phyloP scores from a whole-genome alignment of 495 filamentous ascomycete species.

The Diplogelasinospora grovesii region DNA sequence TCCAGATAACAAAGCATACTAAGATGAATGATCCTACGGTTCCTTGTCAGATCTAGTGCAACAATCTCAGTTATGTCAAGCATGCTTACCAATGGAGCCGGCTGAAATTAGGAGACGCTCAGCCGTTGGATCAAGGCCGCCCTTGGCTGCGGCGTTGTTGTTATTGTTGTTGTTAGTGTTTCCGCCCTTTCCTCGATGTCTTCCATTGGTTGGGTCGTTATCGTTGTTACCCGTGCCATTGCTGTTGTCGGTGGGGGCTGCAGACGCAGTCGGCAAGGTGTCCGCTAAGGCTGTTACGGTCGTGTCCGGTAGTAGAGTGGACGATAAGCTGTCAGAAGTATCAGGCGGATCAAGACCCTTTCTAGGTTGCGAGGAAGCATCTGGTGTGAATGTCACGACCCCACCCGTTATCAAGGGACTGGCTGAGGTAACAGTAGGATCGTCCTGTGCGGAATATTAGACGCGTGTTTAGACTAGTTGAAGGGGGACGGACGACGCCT shows the following conservation, averaged over 20 bases:
- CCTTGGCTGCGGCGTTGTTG: constrained; percentile 5
- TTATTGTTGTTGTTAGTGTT: constrained; percentile 10
- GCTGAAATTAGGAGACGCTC: constrained; percentile 41
- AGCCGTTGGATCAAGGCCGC: constrained; percentile 24
- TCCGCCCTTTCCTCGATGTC: constrained; percentile 10
- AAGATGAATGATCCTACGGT: constrained; percentile 33
- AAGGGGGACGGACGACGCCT: background rate
- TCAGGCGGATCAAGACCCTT: background rate
- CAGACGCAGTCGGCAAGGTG: constrained; percentile 4
- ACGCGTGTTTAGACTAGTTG: too few species aligned
- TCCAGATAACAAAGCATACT: constrained; percentile 33
- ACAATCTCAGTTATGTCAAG: background rate
- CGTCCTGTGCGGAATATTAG: constrained; percentile 4
- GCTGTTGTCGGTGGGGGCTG: background rate
- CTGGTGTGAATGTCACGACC: background rate
- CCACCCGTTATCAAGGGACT: constrained; percentile 1
- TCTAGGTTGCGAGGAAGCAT: background rate
- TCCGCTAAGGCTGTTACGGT: background rate
- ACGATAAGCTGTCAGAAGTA: background rate
- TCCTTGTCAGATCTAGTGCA: constrained; percentile 2
- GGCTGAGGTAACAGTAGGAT: constrained; percentile 5
- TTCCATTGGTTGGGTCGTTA: constrained; percentile 5
- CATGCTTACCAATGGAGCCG: constrained; percentile 41
- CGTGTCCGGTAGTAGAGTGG: background rate
- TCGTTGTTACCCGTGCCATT: background rate